Conservation (phyloP, 2,329 filamentous ascomycete species). For the Xylaria sp. region DNA sequence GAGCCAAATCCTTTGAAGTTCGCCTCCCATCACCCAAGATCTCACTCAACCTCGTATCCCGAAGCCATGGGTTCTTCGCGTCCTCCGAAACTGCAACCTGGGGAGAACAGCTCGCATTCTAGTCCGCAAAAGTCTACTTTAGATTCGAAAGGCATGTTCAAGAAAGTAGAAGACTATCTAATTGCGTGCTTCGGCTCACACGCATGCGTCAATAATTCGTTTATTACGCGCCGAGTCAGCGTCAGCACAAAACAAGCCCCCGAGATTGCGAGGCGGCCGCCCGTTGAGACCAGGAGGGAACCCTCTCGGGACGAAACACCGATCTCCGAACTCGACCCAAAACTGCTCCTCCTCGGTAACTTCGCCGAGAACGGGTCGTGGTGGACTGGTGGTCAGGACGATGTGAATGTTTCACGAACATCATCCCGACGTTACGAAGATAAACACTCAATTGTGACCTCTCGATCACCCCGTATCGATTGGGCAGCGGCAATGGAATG, state of each 20-base stretch:
- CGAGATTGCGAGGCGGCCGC: conserved; percentile 46
- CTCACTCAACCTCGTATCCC: conserved; percentile 59
- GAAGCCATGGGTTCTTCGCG: conserved; percentile 47
- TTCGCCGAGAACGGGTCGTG: conserved; percentile 83
- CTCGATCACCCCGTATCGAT: conserved; percentile 75
- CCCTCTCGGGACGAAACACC: conserved; percentile 51
- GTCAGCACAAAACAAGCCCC: conserved; percentile 45
- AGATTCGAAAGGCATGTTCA: conserved; percentile 73
- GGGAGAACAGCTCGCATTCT: conserved; percentile 20
- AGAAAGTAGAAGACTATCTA: conserved; percentile 81
- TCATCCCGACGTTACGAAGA: conserved; percentile 50
- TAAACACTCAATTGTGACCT: conserved; percentile 58
- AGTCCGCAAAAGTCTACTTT: conserved; percentile 36
- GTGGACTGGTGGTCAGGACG: conserved; percentile 75
- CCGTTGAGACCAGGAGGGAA: conserved; percentile 50
- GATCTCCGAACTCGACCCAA: conserved; percentile 75
- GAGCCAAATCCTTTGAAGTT: conserved; percentile 49
- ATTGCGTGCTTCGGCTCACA: conserved; percentile 73
- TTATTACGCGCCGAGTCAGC: conserved; percentile 63
- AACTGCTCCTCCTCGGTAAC: conserved; percentile 77
- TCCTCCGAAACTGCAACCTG: conserved; percentile 27
- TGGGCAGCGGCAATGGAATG: conserved; percentile 78
- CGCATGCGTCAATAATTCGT: conserved; percentile 80
- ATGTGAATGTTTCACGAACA: conserved; percentile 48
- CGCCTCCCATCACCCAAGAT: conserved; percentile 46